These are phyloP conservation scores for Hypholoma fasciculare DNA, from an alignment of 768 basidiomycete genomes.

Conservation along the genomic window DNA sequence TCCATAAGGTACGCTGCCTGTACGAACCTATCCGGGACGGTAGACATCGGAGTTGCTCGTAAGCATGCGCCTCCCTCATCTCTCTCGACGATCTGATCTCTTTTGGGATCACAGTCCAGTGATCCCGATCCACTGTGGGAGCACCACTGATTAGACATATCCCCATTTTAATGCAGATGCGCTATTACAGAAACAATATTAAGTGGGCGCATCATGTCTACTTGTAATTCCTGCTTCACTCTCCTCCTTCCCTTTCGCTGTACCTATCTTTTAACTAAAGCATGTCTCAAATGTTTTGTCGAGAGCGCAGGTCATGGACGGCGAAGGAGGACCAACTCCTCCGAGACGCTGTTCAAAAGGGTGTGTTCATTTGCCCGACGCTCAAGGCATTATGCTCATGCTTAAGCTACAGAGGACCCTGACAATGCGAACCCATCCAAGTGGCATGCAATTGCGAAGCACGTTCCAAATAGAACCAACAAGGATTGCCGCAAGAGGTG, in stretches of 20 bases:
- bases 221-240: slow-evolving; percentile 22
- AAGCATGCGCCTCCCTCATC: slow-evolving; percentile 29
- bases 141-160: slow-evolving; percentile 23
- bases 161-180: slow-evolving; percentile 25
- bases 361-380: slow-evolving; percentile 23
- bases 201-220: slow-evolving; percentile 26
- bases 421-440: slow-evolving; percentile 57
- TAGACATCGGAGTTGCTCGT: slow-evolving; percentile 31
- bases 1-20: slow-evolving; percentile 27
- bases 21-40: slow-evolving; percentile 14
- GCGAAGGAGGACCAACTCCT: slow-evolving; percentile 53
- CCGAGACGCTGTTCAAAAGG: slow-evolving; percentile 49
- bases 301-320: slow-evolving; percentile 55
- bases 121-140: slow-evolving; percentile 37
- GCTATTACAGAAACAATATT: slow-evolving; percentile 22
- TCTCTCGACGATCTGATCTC: slow-evolving; percentile 17
- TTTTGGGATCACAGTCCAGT: slow-evolving; percentile 17
- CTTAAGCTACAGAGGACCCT: slow-evolving; percentile 49
- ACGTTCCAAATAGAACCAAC: slow-evolving; percentile 61
- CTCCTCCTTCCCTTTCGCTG: slow-evolving; percentile 20
- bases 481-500: slow-evolving; percentile 66
- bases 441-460: slow-evolving; percentile 64
- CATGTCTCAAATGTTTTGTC: slow-evolving; percentile 34
- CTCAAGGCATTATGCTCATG: slow-evolving; percentile 11
- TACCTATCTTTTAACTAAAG: slow-evolving; percentile 12